Evolutionary conservation across 129 eudicot species (phyloP), one percentile per base, ranked within the genome.

Genomic region (Centrapalus pauciflorus): DNA sequence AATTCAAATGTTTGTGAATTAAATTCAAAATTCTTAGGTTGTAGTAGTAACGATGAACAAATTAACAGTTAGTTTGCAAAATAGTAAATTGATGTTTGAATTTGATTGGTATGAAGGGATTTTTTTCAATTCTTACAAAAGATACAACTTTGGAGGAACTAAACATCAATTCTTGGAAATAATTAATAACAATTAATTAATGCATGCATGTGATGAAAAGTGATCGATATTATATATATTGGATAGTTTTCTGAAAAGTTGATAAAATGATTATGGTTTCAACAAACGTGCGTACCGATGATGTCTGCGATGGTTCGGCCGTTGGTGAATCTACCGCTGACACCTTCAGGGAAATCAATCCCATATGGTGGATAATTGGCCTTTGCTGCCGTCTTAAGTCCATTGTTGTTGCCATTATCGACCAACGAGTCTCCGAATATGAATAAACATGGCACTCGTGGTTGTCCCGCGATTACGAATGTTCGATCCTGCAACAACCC

Each of bases 371-470:
- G 67, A 13, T 63, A 11, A 12, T 23, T 10, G 27, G 37, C 67
- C 28, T 46, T 72, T 23, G 65, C 37, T 14, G 26, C 33, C 2
- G 70, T 74, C 13, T 23, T 23, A 21, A 72, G 70, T 10, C 13
- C 25, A 25, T 62, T 72, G 62, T 72, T 72, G 43, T 72, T 72
- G 32, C 77, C 77, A 16, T 7, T 62, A 37, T 63, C 76, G 11
- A 72, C 66, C 62, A 61, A 58, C 3, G 67, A 71, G 52, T 55
- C 72, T 43, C 83, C 83, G 16, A 58, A 66, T 66, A 75, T 57
- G 58, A 75, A 75, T 67, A 66, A 75, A 66, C 79, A 75, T n/a
- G 74, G 74, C 13, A 66, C 79, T 56, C 7, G 61, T 2, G 79
- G 68, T 57, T 74, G 25, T 27, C 48, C 46, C 1, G 57, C 27